These are phyloP conservation scores for Aristolochia fimbriata DNA, from an alignment of 164 flowering plant genomes.

Conservation along the genomic window DNA sequence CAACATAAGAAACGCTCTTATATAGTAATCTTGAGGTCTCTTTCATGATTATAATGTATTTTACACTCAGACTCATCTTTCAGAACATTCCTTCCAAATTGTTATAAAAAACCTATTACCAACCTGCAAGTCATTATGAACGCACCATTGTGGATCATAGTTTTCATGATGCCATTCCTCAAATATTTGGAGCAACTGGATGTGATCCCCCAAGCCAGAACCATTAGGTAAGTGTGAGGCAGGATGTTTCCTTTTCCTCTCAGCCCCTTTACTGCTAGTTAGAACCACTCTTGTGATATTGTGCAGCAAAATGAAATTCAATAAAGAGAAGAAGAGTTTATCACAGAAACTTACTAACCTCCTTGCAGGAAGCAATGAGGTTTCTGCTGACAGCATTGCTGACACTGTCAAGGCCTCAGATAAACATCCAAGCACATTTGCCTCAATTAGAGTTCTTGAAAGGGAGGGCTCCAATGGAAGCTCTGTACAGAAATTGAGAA, in stretches of 20 bases:
- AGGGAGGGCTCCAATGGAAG: constrained; percentile 97
- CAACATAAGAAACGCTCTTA: no score
- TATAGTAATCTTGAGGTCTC: no score
- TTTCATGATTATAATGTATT: no score
- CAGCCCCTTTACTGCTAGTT: constrained; percentile 34
- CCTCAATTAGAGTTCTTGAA: constrained; percentile 83
- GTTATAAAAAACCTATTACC: neutral
- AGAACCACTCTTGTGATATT: neutral
- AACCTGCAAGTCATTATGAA: constrained; percentile 65
- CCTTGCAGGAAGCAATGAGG: constrained; percentile 56
- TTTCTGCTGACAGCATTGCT: constrained; percentile 94
- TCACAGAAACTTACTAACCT: constrained; percentile 29
- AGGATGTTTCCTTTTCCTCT: constrained; percentile 73
- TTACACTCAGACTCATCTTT: no score
- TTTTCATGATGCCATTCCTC: constrained; percentile 62
- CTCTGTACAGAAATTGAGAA: constrained; percentile 30
- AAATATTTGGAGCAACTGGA: constrained; percentile 81
- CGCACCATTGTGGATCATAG: constrained; percentile 75
- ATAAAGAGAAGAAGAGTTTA: neutral
- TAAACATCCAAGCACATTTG: constrained; percentile 74
- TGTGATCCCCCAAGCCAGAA: constrained; percentile 95
- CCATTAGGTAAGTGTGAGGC: constrained; percentile 71
- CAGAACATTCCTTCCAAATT: no score
- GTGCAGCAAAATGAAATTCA: neutral
- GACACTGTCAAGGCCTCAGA: constrained; percentile 91